These are phyloP conservation scores for Dendrothele bispora DNA, from an alignment of 768 basidiomycete species.

Conservation along the genomic window DNA sequence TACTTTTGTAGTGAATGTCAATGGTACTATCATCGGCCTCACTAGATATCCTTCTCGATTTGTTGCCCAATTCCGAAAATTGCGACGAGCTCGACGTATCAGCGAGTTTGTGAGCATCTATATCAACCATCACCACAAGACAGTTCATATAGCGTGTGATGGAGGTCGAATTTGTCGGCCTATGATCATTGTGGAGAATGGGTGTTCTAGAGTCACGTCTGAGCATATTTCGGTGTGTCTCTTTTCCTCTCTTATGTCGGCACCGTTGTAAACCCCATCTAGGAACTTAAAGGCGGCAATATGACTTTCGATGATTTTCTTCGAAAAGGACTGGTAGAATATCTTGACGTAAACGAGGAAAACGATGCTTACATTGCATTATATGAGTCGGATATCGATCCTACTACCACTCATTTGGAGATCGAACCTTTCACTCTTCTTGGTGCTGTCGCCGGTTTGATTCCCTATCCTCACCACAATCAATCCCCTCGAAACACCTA, in stretches of 20 bases:
- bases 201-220: slow-evolving; percentile 69
- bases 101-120: slow-evolving; percentile 98
- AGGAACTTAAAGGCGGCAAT: slow-evolving; percentile 79
- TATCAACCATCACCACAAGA: slow-evolving; percentile 91
- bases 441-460: slow-evolving; percentile 96
- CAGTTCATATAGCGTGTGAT: slow-evolving; percentile 95
- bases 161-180: slow-evolving; percentile 98
- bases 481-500: slow-evolving; percentile 99
- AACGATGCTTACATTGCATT: slow-evolving; percentile 96
- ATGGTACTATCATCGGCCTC: slow-evolving; percentile 93
- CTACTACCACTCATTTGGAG: slow-evolving; percentile 90
- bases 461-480: slow-evolving; percentile 99
- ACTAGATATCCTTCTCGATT: slow-evolving; percentile 85
- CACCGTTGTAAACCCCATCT: not conserved
- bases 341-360: slow-evolving; percentile 98
- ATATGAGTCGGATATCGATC: slow-evolving; percentile 84
- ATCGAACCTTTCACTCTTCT: slow-evolving; percentile 98
- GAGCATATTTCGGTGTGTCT: slow-evolving; percentile 74
- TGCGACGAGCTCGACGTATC: slow-evolving; percentile 87
- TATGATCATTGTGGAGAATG: slow-evolving; percentile 92
- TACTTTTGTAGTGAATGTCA: slow-evolving; percentile 94
- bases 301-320: slow-evolving; percentile 95
- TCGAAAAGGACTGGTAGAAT: slow-evolving; percentile 89
- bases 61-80: slow-evolving; percentile 86
- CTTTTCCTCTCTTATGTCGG: slow-evolving; percentile 1